A percentile compares a stretch with the other conserved stretches of the same genome.
These are phyloP conservation scores for Penicillium sp. DNA, from an alignment of 2,329 filamentous ascomycete species.

Conservation along the genomic window DNA sequence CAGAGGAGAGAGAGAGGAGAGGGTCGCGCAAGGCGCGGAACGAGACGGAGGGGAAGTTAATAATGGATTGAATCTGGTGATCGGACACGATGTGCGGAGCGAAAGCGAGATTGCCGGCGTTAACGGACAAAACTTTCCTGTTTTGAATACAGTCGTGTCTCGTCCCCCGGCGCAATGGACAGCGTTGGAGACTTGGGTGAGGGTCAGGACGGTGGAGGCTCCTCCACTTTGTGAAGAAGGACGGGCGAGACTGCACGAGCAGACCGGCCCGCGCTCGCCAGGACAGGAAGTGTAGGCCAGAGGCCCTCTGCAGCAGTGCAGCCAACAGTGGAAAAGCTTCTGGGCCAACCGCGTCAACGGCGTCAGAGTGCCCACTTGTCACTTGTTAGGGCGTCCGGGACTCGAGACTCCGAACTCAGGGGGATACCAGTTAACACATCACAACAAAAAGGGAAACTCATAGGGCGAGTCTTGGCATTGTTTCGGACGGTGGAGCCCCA, in stretches of 20 bases:
- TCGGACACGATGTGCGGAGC: too few relatives aligned
- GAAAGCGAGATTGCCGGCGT: neutral
- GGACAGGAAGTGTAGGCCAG: neutral
- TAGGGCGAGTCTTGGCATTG: conserved; percentile 19
- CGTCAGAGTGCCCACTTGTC: neutral
- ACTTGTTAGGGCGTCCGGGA: conserved; percentile 5
- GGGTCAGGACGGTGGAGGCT: conserved; percentile 3
- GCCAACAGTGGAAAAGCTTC: neutral
- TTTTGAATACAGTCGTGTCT: neutral
- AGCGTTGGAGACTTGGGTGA: conserved; percentile 5
- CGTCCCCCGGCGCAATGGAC: neutral
- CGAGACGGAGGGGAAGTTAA: too few relatives aligned
- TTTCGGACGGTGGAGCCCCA: conserved; percentile 17
- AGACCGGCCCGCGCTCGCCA: neutral
- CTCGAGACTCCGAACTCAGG: neutral
- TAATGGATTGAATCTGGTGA: too few relatives aligned
- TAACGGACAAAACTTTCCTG: neutral
- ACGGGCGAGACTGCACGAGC: neutral
- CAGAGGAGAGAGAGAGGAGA: conserved; percentile 1
- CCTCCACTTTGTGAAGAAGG: neutral
- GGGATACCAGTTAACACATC: too few relatives aligned
- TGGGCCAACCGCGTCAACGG: neutral
- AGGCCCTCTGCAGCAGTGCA: neutral
- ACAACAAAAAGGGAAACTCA: too few relatives aligned
- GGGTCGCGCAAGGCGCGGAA: too few relatives aligned